Percentiles rank a stretch among this genome's conserved stretches.
These are phyloP conservation scores for Anethum foeniculum DNA, from an alignment of 140 eudicot species.

Conservation along the genomic window DNA sequence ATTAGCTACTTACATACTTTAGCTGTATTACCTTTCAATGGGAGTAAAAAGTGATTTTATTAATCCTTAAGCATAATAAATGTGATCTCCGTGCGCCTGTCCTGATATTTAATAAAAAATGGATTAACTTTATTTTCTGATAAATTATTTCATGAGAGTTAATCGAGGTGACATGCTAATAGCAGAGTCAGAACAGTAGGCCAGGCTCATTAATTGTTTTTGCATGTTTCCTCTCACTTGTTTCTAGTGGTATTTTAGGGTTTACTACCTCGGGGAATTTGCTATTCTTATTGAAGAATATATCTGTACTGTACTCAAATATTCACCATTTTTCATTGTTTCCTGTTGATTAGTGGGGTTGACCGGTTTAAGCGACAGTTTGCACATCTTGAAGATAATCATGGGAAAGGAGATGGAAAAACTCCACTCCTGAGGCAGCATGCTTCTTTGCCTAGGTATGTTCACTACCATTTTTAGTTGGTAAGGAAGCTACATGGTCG, in stretches of 20 bases:
- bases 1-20: not conserved
- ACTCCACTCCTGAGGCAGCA: conserved; percentile 69
- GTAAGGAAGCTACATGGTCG: not conserved
- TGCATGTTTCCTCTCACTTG: not conserved
- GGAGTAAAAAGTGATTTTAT: not conserved
- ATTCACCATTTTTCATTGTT: conserved; percentile 5
- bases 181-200: not conserved
- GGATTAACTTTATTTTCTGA: not conserved
- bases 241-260: not conserved
- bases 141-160: not conserved
- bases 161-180: not conserved
- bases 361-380: conserved; percentile 93
- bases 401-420: conserved; percentile 69
- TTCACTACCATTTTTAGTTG: not conserved
- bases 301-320: not conserved
- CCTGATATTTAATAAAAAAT: not conserved
- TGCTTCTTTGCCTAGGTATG: conserved; percentile 86
- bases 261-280: not conserved
- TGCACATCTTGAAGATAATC: conserved; percentile 87
- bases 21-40: not conserved
- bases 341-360: conserved; percentile 50
- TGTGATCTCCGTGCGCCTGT: not conserved
- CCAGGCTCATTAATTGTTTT: not conserved
- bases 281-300: not conserved
- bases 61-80: not conserved